Base-by-base conservation (phyloP, 345 rosid species). In the Hibiscus syriacus region DNA sequence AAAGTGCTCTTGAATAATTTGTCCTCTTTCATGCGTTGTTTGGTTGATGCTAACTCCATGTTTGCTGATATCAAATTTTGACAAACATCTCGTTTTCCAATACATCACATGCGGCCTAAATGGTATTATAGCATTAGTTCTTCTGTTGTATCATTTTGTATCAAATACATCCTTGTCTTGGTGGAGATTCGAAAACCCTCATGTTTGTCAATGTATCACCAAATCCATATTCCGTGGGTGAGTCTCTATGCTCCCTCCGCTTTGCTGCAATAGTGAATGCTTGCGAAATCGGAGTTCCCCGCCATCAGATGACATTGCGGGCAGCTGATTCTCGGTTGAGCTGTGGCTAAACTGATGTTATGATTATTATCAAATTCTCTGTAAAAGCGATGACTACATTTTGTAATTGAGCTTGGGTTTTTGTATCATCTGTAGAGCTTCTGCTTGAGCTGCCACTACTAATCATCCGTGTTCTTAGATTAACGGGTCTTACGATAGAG, bases 141-240 rank as follows among this genome's bases (percentile, higher is more conserved):
- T 52, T 26, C 14, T 52, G 27, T 52, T 52, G 10, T n/a, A 8
- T 57, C 2, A 8, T 58, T 32, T 58, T 17, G 45, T 22, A 11
- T 1, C 25, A 55, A 41, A 6, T 17, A 38, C 96, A 92, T 96
- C 96, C 98, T 23, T 89, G 96, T 63, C 79, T 92, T 19, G 98
- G 98, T 14, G 96, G 98, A 6, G 92, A 92, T 63, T 92, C 96
- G 1, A 89, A 92, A 65, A 92, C 98, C 0, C 78, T 92, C 17
- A 92, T 89, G 97, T 83, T 92, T 73, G 98, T 92, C 25, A 89
- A 92, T 67, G 80, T 92, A 34, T 82, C 94, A 11, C 98, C 98
- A 0, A 93, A 87, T 27, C 82, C 92, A 13, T 54, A 89, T n/a
- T 92, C 96, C 1, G 73, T 80, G 0, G 92, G 94, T 0, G 98